phyloP scores from a whole-genome alignment of 768 basidiomycete species.

The Favolaschia claudopus region DNA sequence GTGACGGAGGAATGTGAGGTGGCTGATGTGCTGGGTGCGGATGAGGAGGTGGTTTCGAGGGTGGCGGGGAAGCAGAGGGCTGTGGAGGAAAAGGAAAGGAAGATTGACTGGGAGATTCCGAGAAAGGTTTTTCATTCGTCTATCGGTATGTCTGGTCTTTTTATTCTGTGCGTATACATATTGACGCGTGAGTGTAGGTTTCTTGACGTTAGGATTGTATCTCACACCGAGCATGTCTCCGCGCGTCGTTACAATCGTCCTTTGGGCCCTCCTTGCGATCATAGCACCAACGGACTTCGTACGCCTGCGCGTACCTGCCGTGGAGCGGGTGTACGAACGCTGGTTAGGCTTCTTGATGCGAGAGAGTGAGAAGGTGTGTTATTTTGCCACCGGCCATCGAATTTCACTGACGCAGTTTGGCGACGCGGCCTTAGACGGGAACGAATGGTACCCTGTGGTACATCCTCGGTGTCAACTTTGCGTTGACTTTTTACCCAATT shows the following conservation, averaged over 20 bases:
- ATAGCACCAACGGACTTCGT: constrained; percentile 80
- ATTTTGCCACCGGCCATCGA: neutral
- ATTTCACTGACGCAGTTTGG: neutral
- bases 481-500: constrained; percentile 76
- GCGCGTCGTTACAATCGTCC: constrained; percentile 60
- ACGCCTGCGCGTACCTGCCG: constrained; percentile 68
- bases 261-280: constrained; percentile 71
- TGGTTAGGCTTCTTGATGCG: constrained; percentile 87
- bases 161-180: constrained; percentile 50
- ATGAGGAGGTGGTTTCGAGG: constrained; percentile 24
- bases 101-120: constrained; percentile 90
- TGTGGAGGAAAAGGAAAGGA: constrained; percentile 30
- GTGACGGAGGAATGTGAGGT: constrained; percentile 41
- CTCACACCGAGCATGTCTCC: constrained; percentile 52
- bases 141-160: constrained; percentile 70
- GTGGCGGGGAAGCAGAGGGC: constrained; percentile 23
- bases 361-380: constrained; percentile 78
- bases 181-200: constrained; percentile 48
- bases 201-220: constrained; percentile 70
- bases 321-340: constrained; percentile 76
- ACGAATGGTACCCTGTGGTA: constrained; percentile 94
- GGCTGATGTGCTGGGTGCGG: constrained; percentile 31
- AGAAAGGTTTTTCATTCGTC: constrained; percentile 88
- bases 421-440: constrained; percentile 51
- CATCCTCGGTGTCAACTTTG: constrained; percentile 84